Base-by-base conservation (phyloP, 768 basidiomycete species). In the Symmetrospora coprosmae region DNA sequence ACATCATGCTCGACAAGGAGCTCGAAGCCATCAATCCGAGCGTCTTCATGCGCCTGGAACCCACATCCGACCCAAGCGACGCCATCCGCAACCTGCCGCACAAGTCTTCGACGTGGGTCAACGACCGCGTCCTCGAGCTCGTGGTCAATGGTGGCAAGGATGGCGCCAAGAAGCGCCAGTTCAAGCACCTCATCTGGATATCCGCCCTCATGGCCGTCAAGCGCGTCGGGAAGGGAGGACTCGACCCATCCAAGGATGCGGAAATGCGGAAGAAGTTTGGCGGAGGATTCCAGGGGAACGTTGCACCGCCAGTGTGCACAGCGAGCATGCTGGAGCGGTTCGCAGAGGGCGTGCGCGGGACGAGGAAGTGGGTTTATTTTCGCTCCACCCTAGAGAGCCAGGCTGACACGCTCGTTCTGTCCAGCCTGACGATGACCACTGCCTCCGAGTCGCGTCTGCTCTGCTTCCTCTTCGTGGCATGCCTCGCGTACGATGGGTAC, bases 1-100 rank as follows among this genome's bases (percentile, higher is more conserved):
- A 78, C 39, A 79, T 97, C 68, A 83, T 94, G 35, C 81, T 87
- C 0, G 81, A 85, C 58, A 77, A 77, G 11, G 91, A 94, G 72
- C 84, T 85, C 78, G 81, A 83, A 61, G 77, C 82, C 0, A 75
- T 94, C 21, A 78, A 80, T 16, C 66, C 81, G 37, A 72, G 75
- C 27, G 72, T 77, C 2, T 76, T 90, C 49, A 76, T 82, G 47
- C 72, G 77, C 13, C 80, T 81, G 1, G n/a, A n/a, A n/a, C 62
- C 72, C 16, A 75, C 74, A 34, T 70, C 77, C 45, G 70, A 74
- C 30, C 79, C 82, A 37, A 77, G 81, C 7, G 72, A 73, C 25
- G 77, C 76, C 5, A 66, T 83, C 39, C 39, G 13, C 46, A 35
- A 45, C 2, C 73, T 97, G 33, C 80, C 86, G 1, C 82, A 75